Conservation (phyloP, 2,329 filamentous ascomycete genomes). For the Aspergillus sp. region DNA sequence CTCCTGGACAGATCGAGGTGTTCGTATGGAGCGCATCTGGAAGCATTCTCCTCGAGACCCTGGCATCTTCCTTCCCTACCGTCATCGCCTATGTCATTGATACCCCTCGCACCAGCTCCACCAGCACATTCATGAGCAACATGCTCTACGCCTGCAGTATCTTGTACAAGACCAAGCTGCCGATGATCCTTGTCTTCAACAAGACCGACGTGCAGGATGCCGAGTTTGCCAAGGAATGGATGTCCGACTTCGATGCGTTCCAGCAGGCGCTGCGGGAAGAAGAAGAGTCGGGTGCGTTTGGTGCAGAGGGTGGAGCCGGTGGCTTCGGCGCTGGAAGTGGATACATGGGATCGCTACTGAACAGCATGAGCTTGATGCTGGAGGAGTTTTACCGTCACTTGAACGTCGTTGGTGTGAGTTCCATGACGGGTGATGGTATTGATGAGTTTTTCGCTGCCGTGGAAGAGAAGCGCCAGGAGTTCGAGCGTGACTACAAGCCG, state of each 20-base stretch:
- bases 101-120: constrained; percentile 88
- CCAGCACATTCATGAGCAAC: constrained; percentile 98
- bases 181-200: constrained; percentile 99
- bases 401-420: constrained; percentile 88
- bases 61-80: constrained; percentile 92
- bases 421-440: constrained; percentile 87
- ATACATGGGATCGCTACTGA: constrained; percentile 93
- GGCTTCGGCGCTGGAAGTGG: constrained; percentile 73
- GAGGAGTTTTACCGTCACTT: constrained; percentile 97
- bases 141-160: constrained; percentile 99
- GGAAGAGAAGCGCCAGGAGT: constrained; percentile 82
- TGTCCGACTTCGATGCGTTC: constrained; percentile 98
- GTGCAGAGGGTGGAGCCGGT: constrained; percentile 64
- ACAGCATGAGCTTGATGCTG: constrained; percentile 96
- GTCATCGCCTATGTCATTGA: constrained; percentile 98
- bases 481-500: constrained; percentile 85
- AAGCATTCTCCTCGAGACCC: constrained; percentile 86
- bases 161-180: constrained; percentile 96
- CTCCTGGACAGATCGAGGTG: constrained; percentile 95
- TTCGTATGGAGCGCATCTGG: constrained; percentile 98
- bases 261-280: constrained; percentile 81
- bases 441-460: constrained; percentile 94
- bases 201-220: constrained; percentile 96
- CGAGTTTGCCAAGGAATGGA: constrained; percentile 94
- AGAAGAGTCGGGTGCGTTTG: constrained; percentile 75